A percentile compares a stretch with the other conserved stretches of the same genome.
Conservation (phyloP, 306 rosid genomes). For the Fragaria ananassa region DNA sequence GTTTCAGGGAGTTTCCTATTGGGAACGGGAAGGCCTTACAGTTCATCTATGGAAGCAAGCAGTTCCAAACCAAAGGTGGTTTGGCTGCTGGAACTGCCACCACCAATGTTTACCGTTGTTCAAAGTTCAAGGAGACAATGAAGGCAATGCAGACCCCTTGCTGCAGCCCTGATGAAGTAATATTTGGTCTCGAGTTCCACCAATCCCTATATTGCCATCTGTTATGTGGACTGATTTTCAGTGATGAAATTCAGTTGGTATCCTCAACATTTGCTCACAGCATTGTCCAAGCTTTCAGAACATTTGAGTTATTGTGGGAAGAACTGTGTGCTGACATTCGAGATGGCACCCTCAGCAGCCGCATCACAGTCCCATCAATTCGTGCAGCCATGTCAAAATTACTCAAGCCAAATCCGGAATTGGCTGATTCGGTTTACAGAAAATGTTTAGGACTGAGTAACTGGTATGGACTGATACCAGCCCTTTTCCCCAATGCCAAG, state of each 20-base stretch:
- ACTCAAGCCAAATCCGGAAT: slow-evolving; percentile 73
- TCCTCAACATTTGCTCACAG: slow-evolving; percentile 79
- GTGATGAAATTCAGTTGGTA: slow-evolving; percentile 57
- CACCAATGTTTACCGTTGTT: slow-evolving; percentile 56
- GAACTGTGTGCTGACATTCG: slow-evolving; percentile 63
- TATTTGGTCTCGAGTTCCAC: slow-evolving; percentile 77
- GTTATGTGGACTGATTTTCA: slow-evolving; percentile 67
- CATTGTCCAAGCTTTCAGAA: slow-evolving; percentile 66
- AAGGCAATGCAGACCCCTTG: slow-evolving; percentile 46
- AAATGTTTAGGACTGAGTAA: slow-evolving; percentile 64
- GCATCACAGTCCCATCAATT: slow-evolving; percentile 46
- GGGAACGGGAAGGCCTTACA: slow-evolving; percentile 71
- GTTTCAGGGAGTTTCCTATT: slow-evolving; percentile 67
- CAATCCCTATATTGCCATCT: slow-evolving; percentile 92
- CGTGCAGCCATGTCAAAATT: slow-evolving; percentile 60
- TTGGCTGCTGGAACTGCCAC: slow-evolving; percentile 82
- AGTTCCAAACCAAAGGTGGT: slow-evolving; percentile 67
- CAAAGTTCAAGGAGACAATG: slow-evolving; percentile 41
- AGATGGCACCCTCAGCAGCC: slow-evolving; percentile 53
- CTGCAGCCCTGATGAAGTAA: slow-evolving; percentile 83
- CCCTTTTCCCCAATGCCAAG: slow-evolving; percentile 72
- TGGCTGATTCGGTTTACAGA: slow-evolving; percentile 51
- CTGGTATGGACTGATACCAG: slow-evolving; percentile 83
- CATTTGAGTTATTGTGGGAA: slow-evolving; percentile 77
- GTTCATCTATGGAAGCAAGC: slow-evolving; percentile 81